These are phyloP conservation scores for Fusarium nurragi DNA, from an alignment of 2,329 filamentous ascomycete species.

Conservation along the genomic window DNA sequence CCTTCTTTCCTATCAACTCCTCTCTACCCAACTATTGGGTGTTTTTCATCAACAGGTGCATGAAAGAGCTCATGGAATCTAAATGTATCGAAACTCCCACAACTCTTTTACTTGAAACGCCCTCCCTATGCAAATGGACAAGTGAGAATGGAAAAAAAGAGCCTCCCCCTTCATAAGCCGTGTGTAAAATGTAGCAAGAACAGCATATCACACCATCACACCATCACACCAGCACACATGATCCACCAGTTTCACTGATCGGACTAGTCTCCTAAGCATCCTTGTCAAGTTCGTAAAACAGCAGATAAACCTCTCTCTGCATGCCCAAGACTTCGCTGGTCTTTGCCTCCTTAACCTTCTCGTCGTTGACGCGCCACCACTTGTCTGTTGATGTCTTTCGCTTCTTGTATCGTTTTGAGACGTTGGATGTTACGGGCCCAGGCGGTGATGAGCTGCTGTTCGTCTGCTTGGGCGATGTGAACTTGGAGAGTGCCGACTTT, in stretches of 20 bases:
- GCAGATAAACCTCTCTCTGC: slow-evolving; percentile 94
- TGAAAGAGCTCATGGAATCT: slow-evolving; percentile 24
- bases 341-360: slow-evolving; percentile 94
- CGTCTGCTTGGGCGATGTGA: slow-evolving; percentile 53
- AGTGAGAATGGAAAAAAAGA: slow-evolving; percentile 10
- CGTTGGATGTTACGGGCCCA: slow-evolving; percentile 35
- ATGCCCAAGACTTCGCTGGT: slow-evolving; percentile 90
- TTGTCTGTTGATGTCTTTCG: slow-evolving; percentile 68
- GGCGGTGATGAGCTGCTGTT: slow-evolving; percentile 37
- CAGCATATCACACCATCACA: slow-evolving; percentile 1
- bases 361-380: slow-evolving; percentile 99
- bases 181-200: neutral
- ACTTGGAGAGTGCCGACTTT: slow-evolving; percentile 61
- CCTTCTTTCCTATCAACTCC: slow-evolving; percentile 1
- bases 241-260: neutral
- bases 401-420: slow-evolving; percentile 58
- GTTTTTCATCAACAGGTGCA: neutral
- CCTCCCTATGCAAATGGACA: slow-evolving; percentile 38
- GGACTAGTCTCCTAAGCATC: slow-evolving; percentile 36
- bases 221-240: no score
- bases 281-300: slow-evolving; percentile 91
- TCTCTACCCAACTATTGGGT: slow-evolving; percentile 5
- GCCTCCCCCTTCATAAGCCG: neutral
- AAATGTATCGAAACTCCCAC: slow-evolving; percentile 14
- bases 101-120: slow-evolving; percentile 33